phyloP scores from a whole-genome alignment of 2,329 filamentous ascomycete species.

The Pestalotiopsis sp. region DNA sequence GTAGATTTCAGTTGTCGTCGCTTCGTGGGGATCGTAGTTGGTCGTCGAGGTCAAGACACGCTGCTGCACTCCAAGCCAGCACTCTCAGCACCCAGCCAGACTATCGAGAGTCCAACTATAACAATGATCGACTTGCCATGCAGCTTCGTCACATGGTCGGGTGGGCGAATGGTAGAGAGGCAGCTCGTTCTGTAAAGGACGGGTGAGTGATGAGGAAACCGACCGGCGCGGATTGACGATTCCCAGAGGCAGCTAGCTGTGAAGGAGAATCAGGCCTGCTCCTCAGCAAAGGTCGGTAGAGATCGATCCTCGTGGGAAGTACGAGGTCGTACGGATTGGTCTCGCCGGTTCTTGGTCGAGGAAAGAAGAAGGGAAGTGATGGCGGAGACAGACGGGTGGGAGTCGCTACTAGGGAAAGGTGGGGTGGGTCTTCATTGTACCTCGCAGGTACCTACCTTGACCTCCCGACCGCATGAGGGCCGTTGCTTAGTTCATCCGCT shows the following conservation, averaged over 20 bases:
- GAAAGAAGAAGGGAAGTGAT: constrained; percentile 30
- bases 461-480: constrained; percentile 4
- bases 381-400: constrained; percentile 18
- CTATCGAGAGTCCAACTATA: constrained; percentile 32
- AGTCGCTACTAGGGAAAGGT: constrained; percentile 16
- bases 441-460: constrained; percentile 17
- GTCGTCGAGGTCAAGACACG: constrained; percentile 20
- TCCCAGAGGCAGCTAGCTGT: background rate
- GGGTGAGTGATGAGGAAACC: background rate
- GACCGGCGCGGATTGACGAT: background rate
- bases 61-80: constrained; percentile 19
- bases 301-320: constrained; percentile 17
- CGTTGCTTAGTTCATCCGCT: constrained; percentile 25
- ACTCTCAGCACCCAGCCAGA: constrained; percentile 34
- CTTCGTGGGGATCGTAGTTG: constrained; percentile 5
- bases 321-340: constrained; percentile 29
- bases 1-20: no score
- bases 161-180: background rate
- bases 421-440: constrained; percentile 18
- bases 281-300: constrained; percentile 7
- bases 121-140: constrained; percentile 30
- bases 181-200: background rate
- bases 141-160: constrained; percentile 15
- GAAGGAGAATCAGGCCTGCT: constrained; percentile 4
- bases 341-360: constrained; percentile 28